Base-by-base conservation (phyloP, 345 rosid genomes). In the Arabidopsis suecica region DNA sequence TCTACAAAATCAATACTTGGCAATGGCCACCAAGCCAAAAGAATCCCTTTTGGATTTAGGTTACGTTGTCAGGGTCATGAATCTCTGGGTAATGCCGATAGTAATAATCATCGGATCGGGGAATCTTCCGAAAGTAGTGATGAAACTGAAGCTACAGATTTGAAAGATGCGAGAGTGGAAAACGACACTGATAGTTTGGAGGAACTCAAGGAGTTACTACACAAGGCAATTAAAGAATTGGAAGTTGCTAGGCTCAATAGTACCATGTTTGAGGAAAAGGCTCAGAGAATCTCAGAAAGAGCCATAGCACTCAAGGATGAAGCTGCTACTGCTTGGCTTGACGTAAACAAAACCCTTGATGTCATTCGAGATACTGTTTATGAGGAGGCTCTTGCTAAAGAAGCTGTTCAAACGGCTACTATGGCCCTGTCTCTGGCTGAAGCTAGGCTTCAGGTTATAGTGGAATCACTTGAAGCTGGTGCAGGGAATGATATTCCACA, bases 401-500 rank as follows among this genome's bases (percentile, higher is more conserved):
- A 88, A 74, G 89, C 91, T 69, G 83, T 86, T 72, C 92, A 87
- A 30, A 84, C 87, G 70, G 96, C 96, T 65, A 88, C 88, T 0
- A 86, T 90, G 97, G 85, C 88, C 2, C 86, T 94, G 64, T 91
- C 98, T 72, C 81, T 94, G 73, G 95, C 97, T 12, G 84, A 94
- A 82, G 96, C 93, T 7, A 86, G 96, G 85, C 84, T 90, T 71
- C 84, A 66, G 79, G 89, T 88, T 81, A 82, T 84, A 20, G 37
- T 80, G 47, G 97, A 93, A 53, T 86, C 97, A 16, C 67, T 82
- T 73, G 85, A 81, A 75, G 62, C 59, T 73, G 80, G 36, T 57
- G 76, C 49, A 74, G 85, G n/a, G 68, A 64, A 66, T 73, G 81
- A 47, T 68, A 9, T 78, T 49, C 68, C 73, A 10, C 84, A 82